Evolutionary conservation across 2,329 filamentous ascomycete species (phyloP).

Genomic region (Gliomastix tumulicola): DNA sequence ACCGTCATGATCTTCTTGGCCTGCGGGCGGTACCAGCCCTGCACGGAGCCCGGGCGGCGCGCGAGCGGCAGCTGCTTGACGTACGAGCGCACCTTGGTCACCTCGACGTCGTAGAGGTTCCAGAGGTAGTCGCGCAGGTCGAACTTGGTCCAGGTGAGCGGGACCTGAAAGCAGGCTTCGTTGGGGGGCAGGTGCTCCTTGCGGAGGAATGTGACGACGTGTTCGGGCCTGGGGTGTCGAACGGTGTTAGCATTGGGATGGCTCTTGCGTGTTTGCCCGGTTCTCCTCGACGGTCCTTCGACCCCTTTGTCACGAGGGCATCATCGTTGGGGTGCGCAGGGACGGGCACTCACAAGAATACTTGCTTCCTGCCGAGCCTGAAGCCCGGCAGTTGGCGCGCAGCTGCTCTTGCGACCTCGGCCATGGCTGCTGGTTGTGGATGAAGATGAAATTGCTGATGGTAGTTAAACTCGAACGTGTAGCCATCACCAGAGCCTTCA

Average conservation of each 20-base stretch:
- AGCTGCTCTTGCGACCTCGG: slow-evolving; percentile 27
- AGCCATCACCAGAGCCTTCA: too few relatives aligned
- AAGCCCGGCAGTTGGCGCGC: slow-evolving; percentile 34
- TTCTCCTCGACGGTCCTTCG: too few relatives aligned
- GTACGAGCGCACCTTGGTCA: slow-evolving; percentile 66
- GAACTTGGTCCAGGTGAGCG: slow-evolving; percentile 89
- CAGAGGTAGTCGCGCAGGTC: slow-evolving; percentile 93
- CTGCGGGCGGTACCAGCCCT: slow-evolving; percentile 62
- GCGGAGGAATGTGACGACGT: slow-evolving; percentile 71
- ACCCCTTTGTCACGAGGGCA: too few relatives aligned
- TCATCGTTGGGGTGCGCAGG: too few relatives aligned
- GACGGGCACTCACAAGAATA: slow-evolving; percentile 44
- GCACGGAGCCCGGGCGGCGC: slow-evolving; percentile 38
- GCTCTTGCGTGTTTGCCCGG: too few relatives aligned
- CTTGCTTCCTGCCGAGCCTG: slow-evolving; percentile 43
- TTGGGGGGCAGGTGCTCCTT: slow-evolving; percentile 66
- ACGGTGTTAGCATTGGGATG: not conserved
- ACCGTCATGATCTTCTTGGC: slow-evolving; percentile 90
- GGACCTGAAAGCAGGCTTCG: slow-evolving; percentile 85
- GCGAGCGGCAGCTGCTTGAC: slow-evolving; percentile 59
- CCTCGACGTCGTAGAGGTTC: slow-evolving; percentile 73
- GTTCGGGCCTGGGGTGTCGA: slow-evolving; percentile 57
- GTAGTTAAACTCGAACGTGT: too few relatives aligned
- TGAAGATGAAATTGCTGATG: not conserved
- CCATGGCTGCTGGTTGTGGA: slow-evolving; percentile 20